Conservation (phyloP, 768 basidiomycete species). For the Dacryopinax primogenitus region DNA sequence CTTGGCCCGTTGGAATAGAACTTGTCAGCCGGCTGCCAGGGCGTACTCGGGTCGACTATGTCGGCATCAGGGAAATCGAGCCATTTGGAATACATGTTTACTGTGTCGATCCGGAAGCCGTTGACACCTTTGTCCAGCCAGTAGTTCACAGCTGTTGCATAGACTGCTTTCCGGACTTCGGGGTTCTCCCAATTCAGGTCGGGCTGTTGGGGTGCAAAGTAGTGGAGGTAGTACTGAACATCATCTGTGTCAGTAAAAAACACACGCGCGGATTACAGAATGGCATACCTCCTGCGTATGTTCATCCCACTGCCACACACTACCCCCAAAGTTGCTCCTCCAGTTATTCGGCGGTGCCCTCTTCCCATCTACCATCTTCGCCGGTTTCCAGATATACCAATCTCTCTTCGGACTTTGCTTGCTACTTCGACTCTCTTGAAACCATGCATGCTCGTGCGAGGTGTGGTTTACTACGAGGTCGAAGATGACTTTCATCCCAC, state of each 20-base stretch:
- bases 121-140: constrained; percentile 64
- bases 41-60: constrained; percentile 37
- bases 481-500: constrained; percentile 68
- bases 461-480: constrained; percentile 65
- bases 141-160: constrained; percentile 48
- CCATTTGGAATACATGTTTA: constrained; percentile 53
- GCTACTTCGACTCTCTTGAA: constrained; percentile 42
- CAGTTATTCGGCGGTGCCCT: constrained; percentile 61
- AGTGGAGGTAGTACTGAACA: constrained; percentile 48
- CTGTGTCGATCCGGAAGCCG: constrained; percentile 64
- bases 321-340: constrained; percentile 49
- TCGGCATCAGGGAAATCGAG: constrained; percentile 54
- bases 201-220: constrained; percentile 54
- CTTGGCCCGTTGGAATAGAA: constrained; percentile 51
- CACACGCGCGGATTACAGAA: not conserved
- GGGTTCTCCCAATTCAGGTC: constrained; percentile 70
- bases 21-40: constrained; percentile 43
- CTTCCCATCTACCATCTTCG: constrained; percentile 41
- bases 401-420: constrained; percentile 47
- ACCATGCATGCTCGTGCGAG: constrained; percentile 52
- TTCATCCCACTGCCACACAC: constrained; percentile 60
- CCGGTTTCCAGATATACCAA: constrained; percentile 66
- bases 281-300: constrained; percentile 35
- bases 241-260: not conserved
- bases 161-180: constrained; percentile 42